Percentiles rank a stretch among this genome's conserved stretches.
Evolutionary conservation across 2,329 filamentous ascomycete genomes (phyloP).

Genomic region (Fusarium hainanense): DNA sequence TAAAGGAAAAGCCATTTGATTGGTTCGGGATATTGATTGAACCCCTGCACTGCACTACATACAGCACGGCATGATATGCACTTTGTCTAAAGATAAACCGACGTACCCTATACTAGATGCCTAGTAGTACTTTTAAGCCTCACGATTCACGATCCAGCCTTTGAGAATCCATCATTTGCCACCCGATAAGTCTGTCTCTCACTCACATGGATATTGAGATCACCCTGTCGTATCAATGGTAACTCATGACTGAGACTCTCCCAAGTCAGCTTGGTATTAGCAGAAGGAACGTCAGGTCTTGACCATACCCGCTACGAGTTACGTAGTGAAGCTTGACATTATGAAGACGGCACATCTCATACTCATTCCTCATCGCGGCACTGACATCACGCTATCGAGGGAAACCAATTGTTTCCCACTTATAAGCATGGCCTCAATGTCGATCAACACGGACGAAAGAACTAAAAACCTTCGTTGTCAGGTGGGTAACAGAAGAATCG

Average conservation of each 20-base stretch:
- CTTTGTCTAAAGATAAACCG: neutral
- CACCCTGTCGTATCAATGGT: neutral
- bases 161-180: too few species aligned
- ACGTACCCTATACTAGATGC: slow-evolving; percentile 25
- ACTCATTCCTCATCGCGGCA: neutral
- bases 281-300: neutral
- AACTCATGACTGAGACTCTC: neutral
- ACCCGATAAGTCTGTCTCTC: neutral
- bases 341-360: neutral
- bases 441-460: neutral
- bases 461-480: neutral
- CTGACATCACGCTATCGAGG: neutral
- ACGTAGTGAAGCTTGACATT: too few species aligned
- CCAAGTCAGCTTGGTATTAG: neutral
- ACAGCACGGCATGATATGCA: slow-evolving; percentile 4
- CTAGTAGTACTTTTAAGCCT: neutral
- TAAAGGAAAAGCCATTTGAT: slow-evolving; percentile 12
- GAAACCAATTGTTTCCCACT: neutral
- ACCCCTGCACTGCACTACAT: slow-evolving; percentile 20
- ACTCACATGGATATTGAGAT: neutral
- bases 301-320: too few species aligned
- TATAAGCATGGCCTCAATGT: neutral
- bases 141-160: neutral
- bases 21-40: slow-evolving; percentile 23
- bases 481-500: neutral